Percentiles rank a stretch among this genome's conserved stretches.
Conservation (phyloP, 1,284 basidiomycete species). For the Acaromyces ingoldii region DNA sequence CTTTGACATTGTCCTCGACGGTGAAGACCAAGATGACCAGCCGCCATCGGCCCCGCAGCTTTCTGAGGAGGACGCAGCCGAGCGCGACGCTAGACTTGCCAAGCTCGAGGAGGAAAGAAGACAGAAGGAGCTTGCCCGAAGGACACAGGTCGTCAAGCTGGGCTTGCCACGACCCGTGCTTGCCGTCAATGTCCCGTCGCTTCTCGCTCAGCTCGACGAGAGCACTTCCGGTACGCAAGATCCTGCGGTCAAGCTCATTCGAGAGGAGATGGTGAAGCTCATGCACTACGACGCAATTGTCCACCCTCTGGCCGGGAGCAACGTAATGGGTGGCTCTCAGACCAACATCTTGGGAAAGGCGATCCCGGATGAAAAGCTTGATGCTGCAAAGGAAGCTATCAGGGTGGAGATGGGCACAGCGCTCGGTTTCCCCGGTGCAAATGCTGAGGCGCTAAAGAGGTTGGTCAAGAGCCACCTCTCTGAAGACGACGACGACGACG, state of each 20-base stretch:
- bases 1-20: slow-evolving; percentile 86
- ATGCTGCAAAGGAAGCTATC: slow-evolving; percentile 66
- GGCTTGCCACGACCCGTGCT: slow-evolving; percentile 79
- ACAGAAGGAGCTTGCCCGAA: slow-evolving; percentile 65
- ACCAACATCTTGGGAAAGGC: slow-evolving; percentile 50
- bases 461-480: slow-evolving; percentile 9
- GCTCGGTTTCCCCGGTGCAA: slow-evolving; percentile 80
- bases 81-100: slow-evolving; percentile 75
- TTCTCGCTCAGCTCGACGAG: slow-evolving; percentile 57
- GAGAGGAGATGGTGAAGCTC: slow-evolving; percentile 72
- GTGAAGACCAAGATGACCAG: slow-evolving; percentile 13
- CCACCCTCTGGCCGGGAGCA: slow-evolving; percentile 78
- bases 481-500: no score
- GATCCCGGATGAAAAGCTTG: slow-evolving; percentile 73
- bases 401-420: slow-evolving; percentile 60
- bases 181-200: slow-evolving; percentile 68
- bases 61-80: slow-evolving; percentile 68
- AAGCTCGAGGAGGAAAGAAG: slow-evolving; percentile 66
- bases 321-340: slow-evolving; percentile 66
- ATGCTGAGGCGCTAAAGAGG: slow-evolving; percentile 65
- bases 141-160: slow-evolving; percentile 75
- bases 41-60: slow-evolving; percentile 12
- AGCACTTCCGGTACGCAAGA: slow-evolving; percentile 42
- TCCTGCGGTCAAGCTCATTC: slow-evolving; percentile 64
- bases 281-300: slow-evolving; percentile 82